phyloP scores from a whole-genome alignment of 257 asterid species.

The Ballota nigra region DNA sequence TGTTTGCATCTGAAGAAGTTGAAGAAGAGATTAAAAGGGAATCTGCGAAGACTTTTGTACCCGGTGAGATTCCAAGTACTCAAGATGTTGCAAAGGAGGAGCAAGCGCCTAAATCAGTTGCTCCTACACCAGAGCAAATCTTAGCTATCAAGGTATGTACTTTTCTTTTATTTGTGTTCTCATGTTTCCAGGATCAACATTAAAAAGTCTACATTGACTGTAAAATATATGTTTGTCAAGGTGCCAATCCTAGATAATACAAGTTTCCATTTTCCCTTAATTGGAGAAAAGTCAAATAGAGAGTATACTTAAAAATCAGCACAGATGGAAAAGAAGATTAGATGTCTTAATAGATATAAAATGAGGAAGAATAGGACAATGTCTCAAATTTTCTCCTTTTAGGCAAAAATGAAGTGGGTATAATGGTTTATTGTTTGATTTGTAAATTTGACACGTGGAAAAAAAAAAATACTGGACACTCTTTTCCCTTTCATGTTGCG shows the following conservation, averaged over 20 bases:
- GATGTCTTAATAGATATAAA: not conserved
- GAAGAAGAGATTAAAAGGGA: conserved; percentile 85
- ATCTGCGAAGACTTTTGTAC: conserved; percentile 74
- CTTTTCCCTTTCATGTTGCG: not conserved
- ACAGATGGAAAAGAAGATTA: conserved; percentile 12
- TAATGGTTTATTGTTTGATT: not conserved
- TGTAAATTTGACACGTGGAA: conserved; percentile 1
- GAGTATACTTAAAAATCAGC: not conserved
- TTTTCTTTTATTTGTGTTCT: conserved; percentile 6
- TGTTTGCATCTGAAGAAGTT: conserved; percentile 91
- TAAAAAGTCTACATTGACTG: not conserved
- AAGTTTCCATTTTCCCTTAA: not conserved
- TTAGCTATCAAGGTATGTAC: conserved; percentile 82
- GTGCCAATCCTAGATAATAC: conserved; percentile 7
- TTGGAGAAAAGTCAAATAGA: not conserved
- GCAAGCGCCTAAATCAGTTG: conserved; percentile 64
- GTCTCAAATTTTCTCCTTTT: not conserved
- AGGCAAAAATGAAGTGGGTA: not conserved
- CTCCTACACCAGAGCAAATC: conserved; percentile 95
- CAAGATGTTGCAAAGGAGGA: conserved; percentile 67
- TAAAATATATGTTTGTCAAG: not conserved
- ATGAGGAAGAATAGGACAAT: not conserved
- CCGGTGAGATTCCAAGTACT: conserved; percentile 59
- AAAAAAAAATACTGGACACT: not conserved
- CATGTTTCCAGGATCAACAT: not conserved